These are phyloP conservation scores for Vachellia collinsii DNA, from an alignment of 306 rosid genomes.

Conservation along the genomic window DNA sequence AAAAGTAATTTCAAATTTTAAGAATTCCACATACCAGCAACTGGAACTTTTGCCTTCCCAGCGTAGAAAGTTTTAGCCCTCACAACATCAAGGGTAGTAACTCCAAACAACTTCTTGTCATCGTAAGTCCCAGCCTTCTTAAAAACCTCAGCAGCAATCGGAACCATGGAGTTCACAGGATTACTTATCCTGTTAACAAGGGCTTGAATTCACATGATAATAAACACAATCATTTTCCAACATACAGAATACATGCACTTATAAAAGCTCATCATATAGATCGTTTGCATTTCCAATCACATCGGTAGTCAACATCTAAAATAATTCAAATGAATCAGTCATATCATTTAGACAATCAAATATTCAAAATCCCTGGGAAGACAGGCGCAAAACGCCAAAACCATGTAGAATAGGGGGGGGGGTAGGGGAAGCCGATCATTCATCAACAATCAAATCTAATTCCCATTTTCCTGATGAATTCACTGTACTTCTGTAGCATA, in stretches of 20 bases:
- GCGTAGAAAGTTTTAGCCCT: conserved; percentile 97
- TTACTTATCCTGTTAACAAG: conserved; percentile 94
- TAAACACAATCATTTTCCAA: conserved; percentile 10
- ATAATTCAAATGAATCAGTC: too few species aligned
- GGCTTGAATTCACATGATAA: conserved; percentile 56
- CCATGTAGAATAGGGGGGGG: background rate
- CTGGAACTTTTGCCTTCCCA: conserved; percentile 86
- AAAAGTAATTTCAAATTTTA: background rate
- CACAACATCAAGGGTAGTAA: conserved; percentile 97
- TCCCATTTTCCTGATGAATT: background rate
- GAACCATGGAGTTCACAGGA: conserved; percentile 91
- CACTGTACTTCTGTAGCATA: conserved; percentile 6
- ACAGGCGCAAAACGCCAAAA: background rate
- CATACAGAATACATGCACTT: background rate
- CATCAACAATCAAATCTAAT: conserved; percentile 5
- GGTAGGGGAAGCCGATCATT: background rate
- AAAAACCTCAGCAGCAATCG: conserved; percentile 97
- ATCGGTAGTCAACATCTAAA: too few species aligned
- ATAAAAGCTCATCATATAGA: background rate
- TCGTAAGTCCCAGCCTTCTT: conserved; percentile 90
- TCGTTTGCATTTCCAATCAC: conserved; percentile 6
- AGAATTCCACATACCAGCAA: conserved; percentile 62
- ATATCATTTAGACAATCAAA: too few species aligned
- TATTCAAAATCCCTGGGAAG: background rate
- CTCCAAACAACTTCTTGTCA: conserved; percentile 90